Percentiles rank a stretch among this genome's conserved stretches.
Evolutionary conservation across 2,329 filamentous ascomycete species (phyloP).

Genomic region (Exophiala sideris): DNA sequence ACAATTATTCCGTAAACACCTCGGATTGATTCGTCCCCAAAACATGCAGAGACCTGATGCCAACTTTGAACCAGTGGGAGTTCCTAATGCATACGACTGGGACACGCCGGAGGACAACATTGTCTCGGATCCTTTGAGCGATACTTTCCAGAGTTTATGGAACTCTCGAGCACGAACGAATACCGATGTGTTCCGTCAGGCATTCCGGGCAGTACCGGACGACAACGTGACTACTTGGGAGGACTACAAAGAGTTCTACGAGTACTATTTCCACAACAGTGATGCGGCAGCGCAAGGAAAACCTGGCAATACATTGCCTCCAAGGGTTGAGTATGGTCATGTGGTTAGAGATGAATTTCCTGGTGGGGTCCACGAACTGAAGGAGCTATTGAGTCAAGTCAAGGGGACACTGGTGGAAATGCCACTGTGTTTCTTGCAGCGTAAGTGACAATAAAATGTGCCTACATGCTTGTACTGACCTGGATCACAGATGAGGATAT

Average conservation of each 20-base stretch:
- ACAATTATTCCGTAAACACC: constrained; percentile 85
- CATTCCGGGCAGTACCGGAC: constrained; percentile 62
- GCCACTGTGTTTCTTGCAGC: constrained; percentile 74
- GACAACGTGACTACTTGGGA: constrained; percentile 59
- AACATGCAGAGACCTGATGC: constrained; percentile 58
- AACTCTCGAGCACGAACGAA: constrained; percentile 58
- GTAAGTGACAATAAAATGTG: constrained; percentile 15
- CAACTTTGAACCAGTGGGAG: constrained; percentile 58
- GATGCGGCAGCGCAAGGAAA: constrained; percentile 45
- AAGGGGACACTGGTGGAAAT: constrained; percentile 79
- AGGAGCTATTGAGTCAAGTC: constrained; percentile 64
- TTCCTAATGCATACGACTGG: constrained; percentile 56
- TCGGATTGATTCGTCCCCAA: constrained; percentile 76
- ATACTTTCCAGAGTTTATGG: constrained; percentile 56
- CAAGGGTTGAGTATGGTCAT: constrained; percentile 78
- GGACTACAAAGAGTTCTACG: constrained; percentile 62
- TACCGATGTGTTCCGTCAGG: constrained; percentile 58
- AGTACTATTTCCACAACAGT: constrained; percentile 54
- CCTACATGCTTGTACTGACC: constrained; percentile 9
- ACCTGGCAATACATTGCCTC: constrained; percentile 40
- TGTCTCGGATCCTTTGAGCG: constrained; percentile 58
- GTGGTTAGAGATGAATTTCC: constrained; percentile 75
- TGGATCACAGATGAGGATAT: constrained; percentile 70
- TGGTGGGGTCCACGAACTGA: constrained; percentile 67
- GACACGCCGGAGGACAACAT: constrained; percentile 45